These are phyloP conservation scores for Barnettozyma vustinii DNA, from an alignment of 805 yeast species.

Conservation along the genomic window DNA sequence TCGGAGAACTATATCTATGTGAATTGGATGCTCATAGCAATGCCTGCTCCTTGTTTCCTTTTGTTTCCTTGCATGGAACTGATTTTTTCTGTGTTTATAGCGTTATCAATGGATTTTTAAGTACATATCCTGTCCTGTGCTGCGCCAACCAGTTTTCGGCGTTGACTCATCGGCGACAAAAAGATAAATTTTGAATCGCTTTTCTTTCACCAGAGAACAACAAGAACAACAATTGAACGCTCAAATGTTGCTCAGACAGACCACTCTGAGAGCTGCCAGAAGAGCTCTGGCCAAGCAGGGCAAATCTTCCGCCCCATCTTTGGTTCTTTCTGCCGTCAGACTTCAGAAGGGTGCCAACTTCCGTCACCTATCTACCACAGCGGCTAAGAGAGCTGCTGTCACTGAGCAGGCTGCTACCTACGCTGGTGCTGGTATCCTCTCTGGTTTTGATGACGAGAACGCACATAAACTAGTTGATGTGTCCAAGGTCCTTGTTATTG, in stretches of 20 bases:
- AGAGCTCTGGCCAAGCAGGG: constrained; percentile 14
- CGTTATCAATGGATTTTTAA: background rate
- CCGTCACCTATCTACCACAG: constrained; percentile 18
- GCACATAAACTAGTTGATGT: constrained; percentile 74
- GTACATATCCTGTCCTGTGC: background rate
- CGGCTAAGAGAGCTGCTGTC: constrained; percentile 16
- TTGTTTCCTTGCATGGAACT: background rate
- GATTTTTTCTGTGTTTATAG: background rate
- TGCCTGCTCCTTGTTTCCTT: background rate
- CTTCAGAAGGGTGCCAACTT: constrained; percentile 1
- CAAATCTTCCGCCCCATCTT: constrained; percentile 3
- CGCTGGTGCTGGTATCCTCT: constrained; percentile 59
- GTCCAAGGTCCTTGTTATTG: constrained; percentile 81
- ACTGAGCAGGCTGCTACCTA: constrained; percentile 31
- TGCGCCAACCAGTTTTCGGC: background rate
- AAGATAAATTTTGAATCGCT: background rate
- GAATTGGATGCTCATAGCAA: background rate
- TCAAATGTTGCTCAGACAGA: constrained; percentile 25
- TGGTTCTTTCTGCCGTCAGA: constrained; percentile 13
- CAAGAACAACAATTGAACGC: background rate
- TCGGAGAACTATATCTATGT: background rate
- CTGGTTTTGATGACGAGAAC: constrained; percentile 52
- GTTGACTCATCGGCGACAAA: constrained; percentile 1
- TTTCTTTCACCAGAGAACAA: background rate
- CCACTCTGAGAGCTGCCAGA: constrained; percentile 22